These are phyloP conservation scores for Diplotaxis tenuifolia DNA, from an alignment of 345 rosid genomes.

Conservation along the genomic window DNA sequence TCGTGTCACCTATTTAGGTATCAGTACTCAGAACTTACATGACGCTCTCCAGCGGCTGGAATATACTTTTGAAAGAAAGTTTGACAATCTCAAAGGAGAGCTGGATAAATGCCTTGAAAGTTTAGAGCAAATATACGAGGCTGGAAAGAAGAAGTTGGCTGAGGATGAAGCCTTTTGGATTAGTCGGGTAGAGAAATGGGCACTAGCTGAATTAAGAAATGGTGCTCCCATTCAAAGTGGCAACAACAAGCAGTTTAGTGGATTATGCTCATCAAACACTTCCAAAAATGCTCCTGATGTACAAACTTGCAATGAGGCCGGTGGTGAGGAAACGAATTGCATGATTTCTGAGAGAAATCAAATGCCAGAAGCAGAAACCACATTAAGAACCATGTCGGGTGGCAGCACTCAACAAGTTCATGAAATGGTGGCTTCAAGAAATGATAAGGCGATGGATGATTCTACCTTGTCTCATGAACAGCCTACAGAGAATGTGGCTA, in stretches of 20 bases:
- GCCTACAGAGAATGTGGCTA: slow-evolving; percentile 29
- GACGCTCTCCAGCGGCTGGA: slow-evolving; percentile 55
- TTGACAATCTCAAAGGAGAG: slow-evolving; percentile 44
- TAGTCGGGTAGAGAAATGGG: slow-evolving; percentile 53
- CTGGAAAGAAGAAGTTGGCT: slow-evolving; percentile 44
- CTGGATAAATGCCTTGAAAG: slow-evolving; percentile 39
- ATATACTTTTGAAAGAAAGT: slow-evolving; percentile 38
- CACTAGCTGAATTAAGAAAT: slow-evolving; percentile 33
- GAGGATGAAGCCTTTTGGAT: slow-evolving; percentile 48
- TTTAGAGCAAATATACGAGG: slow-evolving; percentile 43
- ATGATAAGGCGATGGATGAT: slow-evolving; percentile 27
- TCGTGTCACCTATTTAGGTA: slow-evolving; percentile 37
- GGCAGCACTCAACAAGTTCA: slow-evolving; percentile 19
- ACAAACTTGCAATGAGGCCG: slow-evolving; percentile 25
- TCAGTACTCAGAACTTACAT: slow-evolving; percentile 28
- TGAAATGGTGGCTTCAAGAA: slow-evolving; percentile 22
- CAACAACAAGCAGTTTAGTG: slow-evolving; percentile 20
- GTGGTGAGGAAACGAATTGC: slow-evolving; percentile 15
- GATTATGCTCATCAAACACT: slow-evolving; percentile 24
- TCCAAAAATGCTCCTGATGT: slow-evolving; percentile 20
- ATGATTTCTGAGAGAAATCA: slow-evolving; percentile 15
- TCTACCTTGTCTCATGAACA: slow-evolving; percentile 23
- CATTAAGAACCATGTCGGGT: slow-evolving; percentile 18
- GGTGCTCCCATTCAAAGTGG: slow-evolving; percentile 18
- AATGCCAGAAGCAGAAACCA: slow-evolving; percentile 22